Evolutionary conservation across 2,329 filamentous ascomycete species (phyloP).

Genomic region (Cryphonectria nitschkei): DNA sequence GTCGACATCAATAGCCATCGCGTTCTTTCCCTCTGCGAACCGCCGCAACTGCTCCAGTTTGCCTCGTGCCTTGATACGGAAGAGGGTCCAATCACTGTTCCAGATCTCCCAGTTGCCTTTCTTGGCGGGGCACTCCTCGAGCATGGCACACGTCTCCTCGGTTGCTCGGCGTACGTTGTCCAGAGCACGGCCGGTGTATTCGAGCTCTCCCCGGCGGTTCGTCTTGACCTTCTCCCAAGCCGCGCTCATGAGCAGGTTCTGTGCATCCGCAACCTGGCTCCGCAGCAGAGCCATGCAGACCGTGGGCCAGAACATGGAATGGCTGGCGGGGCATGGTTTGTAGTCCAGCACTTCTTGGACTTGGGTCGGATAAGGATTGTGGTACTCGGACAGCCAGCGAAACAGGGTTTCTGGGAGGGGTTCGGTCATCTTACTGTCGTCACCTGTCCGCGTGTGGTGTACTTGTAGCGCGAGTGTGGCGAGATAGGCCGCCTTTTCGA

Average conservation of each 20-base stretch:
- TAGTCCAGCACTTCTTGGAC: conserved; percentile 65
- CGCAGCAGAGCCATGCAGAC: conserved; percentile 76
- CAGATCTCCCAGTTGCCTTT: conserved; percentile 80
- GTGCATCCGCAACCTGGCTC: conserved; percentile 70
- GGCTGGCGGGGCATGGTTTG: conserved; percentile 74
- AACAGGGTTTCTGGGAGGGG: conserved; percentile 79
- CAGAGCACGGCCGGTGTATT: conserved; percentile 77
- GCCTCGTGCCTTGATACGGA: conserved; percentile 73
- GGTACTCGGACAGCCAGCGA: conserved; percentile 78
- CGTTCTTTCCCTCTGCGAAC: conserved; percentile 74
- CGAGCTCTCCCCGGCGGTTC: conserved; percentile 64
- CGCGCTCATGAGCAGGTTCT: conserved; percentile 71
- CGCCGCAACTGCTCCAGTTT: conserved; percentile 72
- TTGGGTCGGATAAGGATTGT: conserved; percentile 72
- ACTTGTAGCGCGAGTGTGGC: conserved; percentile 77
- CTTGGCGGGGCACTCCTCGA: conserved; percentile 74
- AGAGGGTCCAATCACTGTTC: conserved; percentile 81
- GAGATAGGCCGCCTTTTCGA: conserved; percentile 79
- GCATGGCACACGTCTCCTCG: conserved; percentile 67
- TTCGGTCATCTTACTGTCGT: conserved; percentile 41
- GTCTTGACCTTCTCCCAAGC: conserved; percentile 79
- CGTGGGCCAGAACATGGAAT: conserved; percentile 82
- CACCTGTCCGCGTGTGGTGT: conserved; percentile 65
- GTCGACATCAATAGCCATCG: conserved; percentile 39
- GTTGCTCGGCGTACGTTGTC: conserved; percentile 76